Evolutionary conservation across 2,329 filamentous ascomycete genomes (phyloP), one percentile per base, ranked within the genome.

Genomic region (Aureobasidium namibiae): DNA sequence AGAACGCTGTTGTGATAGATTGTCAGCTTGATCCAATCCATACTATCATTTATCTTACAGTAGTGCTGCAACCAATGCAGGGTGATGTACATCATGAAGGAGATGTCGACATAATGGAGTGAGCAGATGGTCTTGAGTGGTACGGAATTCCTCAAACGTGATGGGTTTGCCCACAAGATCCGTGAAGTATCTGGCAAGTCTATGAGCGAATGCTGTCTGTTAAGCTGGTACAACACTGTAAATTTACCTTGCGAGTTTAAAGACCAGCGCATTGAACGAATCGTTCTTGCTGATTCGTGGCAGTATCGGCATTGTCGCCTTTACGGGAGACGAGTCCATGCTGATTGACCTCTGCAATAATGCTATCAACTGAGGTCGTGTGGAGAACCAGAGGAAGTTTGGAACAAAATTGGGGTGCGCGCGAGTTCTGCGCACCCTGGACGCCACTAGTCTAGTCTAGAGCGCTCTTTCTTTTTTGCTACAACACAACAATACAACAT

Each of bases 141-240:
- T 87, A 49, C 86, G 79, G 9, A 90, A 76, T 70, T 90, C 87
- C 67, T 91, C 88, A 73, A 90, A 90, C 14, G 82, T 86, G 67
- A 82, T 82, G 16, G 88, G 86, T 46, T 85, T 74, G 54, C 80
- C 78, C 59, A 90, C 78, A 23, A 81, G 81, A 60, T 85, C 81
- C 60, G 80, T 76, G 62, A 89, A 80, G 68, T 82, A 88, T 56
- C 84, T 87, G 46, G 33, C 29, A 16, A n/a, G 24, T 66, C n/a
- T 31, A 52, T 39, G 48, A 60, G 60, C n/a, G 42, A 59, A 26
- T 11, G 56, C 34, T 31, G 39, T 23, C 26, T 54, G 23, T 48
- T 50, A 54, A 23, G 26, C 39, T 39, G 29, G 38, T n/a, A 16
- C 24, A 26, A 26, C 18, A 64, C 79, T 62, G 70, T 29, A 5